A percentile compares a stretch with the other conserved stretches of the same genome.
Evolutionary conservation across 805 yeast species (phyloP).

Genomic region (Candida pseudofarinosa): DNA sequence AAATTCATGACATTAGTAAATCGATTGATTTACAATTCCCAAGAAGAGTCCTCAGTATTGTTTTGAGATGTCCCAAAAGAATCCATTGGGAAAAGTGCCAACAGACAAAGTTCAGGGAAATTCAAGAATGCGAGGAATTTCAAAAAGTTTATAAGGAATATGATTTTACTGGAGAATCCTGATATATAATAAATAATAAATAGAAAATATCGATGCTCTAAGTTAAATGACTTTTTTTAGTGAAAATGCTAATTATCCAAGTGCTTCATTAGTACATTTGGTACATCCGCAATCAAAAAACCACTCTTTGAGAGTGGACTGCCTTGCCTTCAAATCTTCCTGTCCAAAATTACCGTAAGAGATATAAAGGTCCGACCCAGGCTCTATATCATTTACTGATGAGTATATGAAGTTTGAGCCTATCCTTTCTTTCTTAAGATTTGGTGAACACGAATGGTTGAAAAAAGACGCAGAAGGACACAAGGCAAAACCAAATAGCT

Average conservation of each 20-base stretch:
- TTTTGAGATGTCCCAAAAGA: conserved; percentile 58
- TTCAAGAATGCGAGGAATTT: conserved; percentile 57
- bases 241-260: neutral
- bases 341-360: conserved; percentile 53
- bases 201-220: neutral
- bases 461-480: conserved; percentile 63
- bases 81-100: conserved; percentile 74
- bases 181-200: neutral
- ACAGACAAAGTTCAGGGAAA: conserved; percentile 62
- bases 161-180: conserved; percentile 43
- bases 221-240: too few species aligned
- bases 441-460: conserved; percentile 65
- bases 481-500: conserved; percentile 57
- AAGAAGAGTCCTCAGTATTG: conserved; percentile 67
- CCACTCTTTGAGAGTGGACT: conserved; percentile 47
- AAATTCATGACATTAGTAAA: conserved; percentile 21
- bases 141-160: conserved; percentile 49
- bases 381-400: conserved; percentile 34
- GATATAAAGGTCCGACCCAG: conserved; percentile 53
- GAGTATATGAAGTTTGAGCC: conserved; percentile 39
- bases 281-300: conserved; percentile 54
- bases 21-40: conserved; percentile 79
- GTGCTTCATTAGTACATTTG: conserved; percentile 34
- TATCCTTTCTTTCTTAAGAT: conserved; percentile 42
- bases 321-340: conserved; percentile 39